Evolutionary conservation across 352 stramenopile species (phyloP).

Genomic region (Globisporangium ultimum): DNA sequence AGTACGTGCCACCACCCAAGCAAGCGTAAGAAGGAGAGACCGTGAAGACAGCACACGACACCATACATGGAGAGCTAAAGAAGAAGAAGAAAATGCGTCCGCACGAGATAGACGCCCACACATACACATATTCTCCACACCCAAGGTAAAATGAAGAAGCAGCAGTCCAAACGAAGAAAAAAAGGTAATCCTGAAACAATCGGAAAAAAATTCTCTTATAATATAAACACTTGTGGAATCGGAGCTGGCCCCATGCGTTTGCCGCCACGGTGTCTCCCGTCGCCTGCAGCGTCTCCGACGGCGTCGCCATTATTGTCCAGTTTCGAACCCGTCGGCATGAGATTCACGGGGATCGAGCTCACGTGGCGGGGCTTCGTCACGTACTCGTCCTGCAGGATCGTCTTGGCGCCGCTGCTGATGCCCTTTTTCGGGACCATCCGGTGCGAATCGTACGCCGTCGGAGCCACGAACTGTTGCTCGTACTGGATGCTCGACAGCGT

Average conservation of each 20-base stretch:
- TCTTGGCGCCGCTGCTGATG: constrained; percentile 44
- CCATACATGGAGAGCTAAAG: no score
- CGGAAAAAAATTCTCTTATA: constrained; percentile 25
- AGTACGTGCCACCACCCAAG: constrained; percentile 57
- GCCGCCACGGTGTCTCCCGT: constrained; percentile 15
- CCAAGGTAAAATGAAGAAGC: background rate
- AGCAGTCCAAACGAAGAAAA: background rate
- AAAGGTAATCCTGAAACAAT: background rate
- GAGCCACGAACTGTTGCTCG: constrained; percentile 36
- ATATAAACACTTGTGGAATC: constrained; percentile 74
- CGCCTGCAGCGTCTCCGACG: constrained; percentile 10
- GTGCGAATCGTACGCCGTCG: constrained; percentile 30
- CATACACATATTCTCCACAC: background rate
- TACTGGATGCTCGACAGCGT: constrained; percentile 63
- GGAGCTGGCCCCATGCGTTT: constrained; percentile 35
- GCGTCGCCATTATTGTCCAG: constrained; percentile 4
- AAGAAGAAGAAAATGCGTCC: background rate
- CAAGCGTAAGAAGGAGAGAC: background rate
- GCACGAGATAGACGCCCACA: constrained; percentile 2
- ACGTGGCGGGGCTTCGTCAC: constrained; percentile 52
- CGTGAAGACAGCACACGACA: background rate
- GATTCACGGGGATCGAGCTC: constrained; percentile 44
- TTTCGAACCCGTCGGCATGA: constrained; percentile 16
- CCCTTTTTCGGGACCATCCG: constrained; percentile 34
- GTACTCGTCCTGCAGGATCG: constrained; percentile 68